Percentiles rank a stretch among this genome's conserved stretches.
Evolutionary conservation across 129 eudicot species (phyloP).

Genomic region (Dittrichia graveolens): DNA sequence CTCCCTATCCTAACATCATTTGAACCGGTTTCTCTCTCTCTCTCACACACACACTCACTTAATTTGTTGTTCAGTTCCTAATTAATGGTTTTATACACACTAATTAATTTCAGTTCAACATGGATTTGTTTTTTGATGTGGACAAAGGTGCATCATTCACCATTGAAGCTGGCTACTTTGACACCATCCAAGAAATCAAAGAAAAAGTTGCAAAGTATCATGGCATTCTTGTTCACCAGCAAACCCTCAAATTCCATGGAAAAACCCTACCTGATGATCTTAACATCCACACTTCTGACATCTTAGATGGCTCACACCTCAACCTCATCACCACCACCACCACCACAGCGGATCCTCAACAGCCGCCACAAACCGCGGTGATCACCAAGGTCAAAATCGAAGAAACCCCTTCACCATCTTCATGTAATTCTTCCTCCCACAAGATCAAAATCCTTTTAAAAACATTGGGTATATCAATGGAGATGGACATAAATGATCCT

Average conservation of each 20-base stretch:
- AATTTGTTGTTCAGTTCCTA: constrained; percentile 8
- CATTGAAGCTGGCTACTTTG: constrained; percentile 82
- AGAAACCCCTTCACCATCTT: constrained; percentile 12
- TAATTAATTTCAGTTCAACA: constrained; percentile 13
- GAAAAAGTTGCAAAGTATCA: constrained; percentile 64
- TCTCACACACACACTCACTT: not conserved
- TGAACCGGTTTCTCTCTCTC: not conserved
- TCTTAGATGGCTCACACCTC: constrained; percentile 54
- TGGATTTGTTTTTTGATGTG: constrained; percentile 66
- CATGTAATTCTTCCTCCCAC: constrained; percentile 28
- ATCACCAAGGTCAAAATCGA: constrained; percentile 27
- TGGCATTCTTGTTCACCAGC: constrained; percentile 59
- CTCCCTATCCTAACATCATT: not conserved
- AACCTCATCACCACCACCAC: constrained; percentile 42
- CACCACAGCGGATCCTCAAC: constrained; percentile 31
- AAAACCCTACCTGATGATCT: constrained; percentile 57
- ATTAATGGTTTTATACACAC: not conserved
- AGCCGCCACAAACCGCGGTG: not conserved
- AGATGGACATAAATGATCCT: constrained; percentile 45
- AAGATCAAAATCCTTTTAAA: constrained; percentile 43
- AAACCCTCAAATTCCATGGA: constrained; percentile 62
- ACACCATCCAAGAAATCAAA: constrained; percentile 71
- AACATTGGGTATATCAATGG: constrained; percentile 34
- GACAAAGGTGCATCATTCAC: constrained; percentile 52
- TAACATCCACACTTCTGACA: constrained; percentile 52